Percentiles rank a stretch among this genome's conserved stretches.
Evolutionary conservation across 2,329 filamentous ascomycete species (phyloP).

Genomic region (Apiospora sp.): DNA sequence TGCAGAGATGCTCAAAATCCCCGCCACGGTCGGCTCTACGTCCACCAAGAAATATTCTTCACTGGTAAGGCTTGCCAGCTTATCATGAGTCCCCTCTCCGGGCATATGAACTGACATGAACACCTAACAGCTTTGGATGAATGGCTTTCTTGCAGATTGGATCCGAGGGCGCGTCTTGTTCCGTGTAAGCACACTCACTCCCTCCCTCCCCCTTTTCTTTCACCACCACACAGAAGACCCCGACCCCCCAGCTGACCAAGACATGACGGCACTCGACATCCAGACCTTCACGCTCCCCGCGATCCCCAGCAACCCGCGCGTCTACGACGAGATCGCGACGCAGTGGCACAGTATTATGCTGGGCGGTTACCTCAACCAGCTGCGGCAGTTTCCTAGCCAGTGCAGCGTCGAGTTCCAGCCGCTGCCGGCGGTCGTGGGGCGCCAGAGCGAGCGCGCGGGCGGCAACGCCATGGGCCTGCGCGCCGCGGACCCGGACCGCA

Average conservation of each 20-base stretch:
- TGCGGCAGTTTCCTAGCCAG: constrained; percentile 33
- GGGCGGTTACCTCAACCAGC: constrained; percentile 35
- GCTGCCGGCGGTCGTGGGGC: constrained; percentile 38
- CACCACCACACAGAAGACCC: constrained; percentile 19
- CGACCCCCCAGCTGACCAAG: not conserved
- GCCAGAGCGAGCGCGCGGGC: constrained; percentile 32
- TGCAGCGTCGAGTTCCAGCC: constrained; percentile 45
- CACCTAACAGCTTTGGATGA: constrained; percentile 27
- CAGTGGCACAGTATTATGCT: constrained; percentile 38
- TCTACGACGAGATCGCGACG: constrained; percentile 45
- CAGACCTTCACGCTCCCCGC: constrained; percentile 39
- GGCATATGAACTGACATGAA: not conserved
- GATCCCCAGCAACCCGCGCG: constrained; percentile 34
- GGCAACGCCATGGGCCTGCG: constrained; percentile 39
- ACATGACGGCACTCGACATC: not conserved
- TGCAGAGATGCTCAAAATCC: constrained; percentile 43
- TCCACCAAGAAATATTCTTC: constrained; percentile 26
- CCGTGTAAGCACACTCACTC: not conserved
- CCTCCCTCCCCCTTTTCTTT: not conserved
- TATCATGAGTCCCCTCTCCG: not conserved
- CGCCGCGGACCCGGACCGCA: constrained; percentile 33
- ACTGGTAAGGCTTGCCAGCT: constrained; percentile 27
- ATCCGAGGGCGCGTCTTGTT: not conserved
- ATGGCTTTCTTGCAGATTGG: constrained; percentile 28
- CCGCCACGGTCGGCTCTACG: constrained; percentile 34